These are phyloP conservation scores for Alternaria sp. DNA, from an alignment of 2,329 filamentous ascomycete species.

Conservation along the genomic window DNA sequence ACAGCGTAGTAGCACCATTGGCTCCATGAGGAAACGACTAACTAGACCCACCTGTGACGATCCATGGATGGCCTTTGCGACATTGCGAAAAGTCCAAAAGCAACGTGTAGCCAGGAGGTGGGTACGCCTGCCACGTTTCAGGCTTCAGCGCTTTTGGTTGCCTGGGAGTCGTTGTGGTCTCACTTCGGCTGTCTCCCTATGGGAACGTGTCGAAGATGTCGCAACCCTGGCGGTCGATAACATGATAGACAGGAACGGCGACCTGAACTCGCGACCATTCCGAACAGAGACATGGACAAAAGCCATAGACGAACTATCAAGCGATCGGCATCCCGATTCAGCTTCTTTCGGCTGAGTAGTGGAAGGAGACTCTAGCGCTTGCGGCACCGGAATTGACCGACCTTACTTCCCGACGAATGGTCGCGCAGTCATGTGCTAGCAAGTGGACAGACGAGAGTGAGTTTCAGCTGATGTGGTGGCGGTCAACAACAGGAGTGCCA, in stretches of 20 bases:
- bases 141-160: not conserved
- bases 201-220: not conserved
- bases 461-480: conserved; percentile 1
- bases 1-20: not conserved
- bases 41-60: not conserved
- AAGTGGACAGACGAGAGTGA: not conserved
- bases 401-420: not conserved
- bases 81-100: conserved; percentile 4
- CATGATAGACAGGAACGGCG: not conserved
- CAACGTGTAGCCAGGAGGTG: not conserved
- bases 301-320: not conserved
- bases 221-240: not conserved
- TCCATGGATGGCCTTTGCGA: not conserved
- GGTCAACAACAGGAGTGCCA: not conserved
- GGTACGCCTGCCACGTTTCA: not conserved
- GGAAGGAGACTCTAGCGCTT: not conserved
- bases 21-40: not conserved
- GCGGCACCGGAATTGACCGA: not conserved
- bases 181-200: not conserved
- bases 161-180: not conserved
- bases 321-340: conserved; percentile 12
- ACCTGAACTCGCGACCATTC: not conserved
- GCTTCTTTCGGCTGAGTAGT: not conserved
- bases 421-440: not conserved
- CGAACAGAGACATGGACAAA: conserved; percentile 2